Conservation (phyloP, 2,329 filamentous ascomycete species). For the Sclerotinia spermophila region DNA sequence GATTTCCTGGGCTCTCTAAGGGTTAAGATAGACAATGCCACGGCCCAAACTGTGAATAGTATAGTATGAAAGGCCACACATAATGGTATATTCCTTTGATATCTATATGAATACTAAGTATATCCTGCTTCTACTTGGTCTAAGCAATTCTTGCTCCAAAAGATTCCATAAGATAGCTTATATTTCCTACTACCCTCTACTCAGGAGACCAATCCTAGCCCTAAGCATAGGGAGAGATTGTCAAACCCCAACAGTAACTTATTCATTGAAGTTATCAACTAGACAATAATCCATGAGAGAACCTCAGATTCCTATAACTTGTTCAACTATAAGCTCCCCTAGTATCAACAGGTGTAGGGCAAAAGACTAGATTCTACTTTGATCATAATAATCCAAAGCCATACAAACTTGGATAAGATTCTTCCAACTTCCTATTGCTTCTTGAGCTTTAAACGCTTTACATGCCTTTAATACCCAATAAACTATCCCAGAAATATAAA, state of each 20-base stretch:
- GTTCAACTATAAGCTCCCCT: too few relatives aligned
- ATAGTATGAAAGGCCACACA: not conserved
- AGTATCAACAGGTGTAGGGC: too few relatives aligned
- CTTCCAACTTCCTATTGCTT: accelerated
- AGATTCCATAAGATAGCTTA: not conserved
- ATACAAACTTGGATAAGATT: too few relatives aligned
- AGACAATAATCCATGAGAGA: not conserved
- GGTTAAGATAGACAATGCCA: too few relatives aligned
- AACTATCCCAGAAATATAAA: not conserved
- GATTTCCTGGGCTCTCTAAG: too few relatives aligned
- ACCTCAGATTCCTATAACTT: too few relatives aligned
- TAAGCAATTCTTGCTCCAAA: not conserved
- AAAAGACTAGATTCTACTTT: not conserved
- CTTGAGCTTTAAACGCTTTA: not conserved
- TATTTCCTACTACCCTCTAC: not conserved
- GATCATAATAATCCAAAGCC: not conserved
- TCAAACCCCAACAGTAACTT: accelerated
- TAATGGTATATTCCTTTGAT: not conserved
- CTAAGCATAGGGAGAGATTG: too few relatives aligned
- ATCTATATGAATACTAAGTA: accelerated
- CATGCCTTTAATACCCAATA: not conserved
- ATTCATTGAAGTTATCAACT: too few relatives aligned
- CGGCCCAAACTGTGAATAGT: accelerated
- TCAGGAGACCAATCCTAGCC: accelerated
- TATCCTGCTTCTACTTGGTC: not conserved